Evolutionary conservation across 352 stramenopile genomes (phyloP), one percentile per base, ranked within the genome.

Genomic region (Blastocystis hominis): DNA sequence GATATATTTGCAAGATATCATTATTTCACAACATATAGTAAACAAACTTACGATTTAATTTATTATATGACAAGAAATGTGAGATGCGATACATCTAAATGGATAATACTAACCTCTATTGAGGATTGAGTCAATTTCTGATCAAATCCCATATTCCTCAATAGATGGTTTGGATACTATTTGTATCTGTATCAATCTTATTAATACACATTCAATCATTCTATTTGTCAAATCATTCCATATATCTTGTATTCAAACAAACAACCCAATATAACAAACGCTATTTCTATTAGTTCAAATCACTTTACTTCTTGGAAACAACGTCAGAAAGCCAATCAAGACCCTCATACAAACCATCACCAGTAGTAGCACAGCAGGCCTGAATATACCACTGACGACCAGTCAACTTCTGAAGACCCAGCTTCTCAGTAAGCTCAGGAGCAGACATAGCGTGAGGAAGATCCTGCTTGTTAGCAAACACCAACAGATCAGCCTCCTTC

Each of bases 401-500:
- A 88, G 95, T 95, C 36, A 98, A 92, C 78, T 93, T 93, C 90
- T 98, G 95, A 79, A 99, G 93, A 88, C 95, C 95, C 75, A 99
- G 92, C 93, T 98, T 98, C 90, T 98, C 94, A 62, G 96, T 98
- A 93, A 99, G 97, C 91, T 98, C 95, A n/a, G 95, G 93, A 15
- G 96, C 95, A 86, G 93, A 95, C 95, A 98, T 97, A 75, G 95
- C 95, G 90, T 98, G 97, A 40, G 96, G 96, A 89, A 99, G 91
- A 94, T 99, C 97, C 91, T 99, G 97, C 92, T 99, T 99, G 92
- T 98, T 99, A 66, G 95, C 95, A 90, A 98, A 98, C 79, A 99
- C 95, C 76, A 99, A 89, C 54, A 99, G 88, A 61, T 97, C 93
- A 55, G 96, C 96, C 88, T 98, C 95, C 70, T 94, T 94, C 42